phyloP scores from a whole-genome alignment of 495 filamentous ascomycete genomes.

The Clohesyomyces aquaticus region DNA sequence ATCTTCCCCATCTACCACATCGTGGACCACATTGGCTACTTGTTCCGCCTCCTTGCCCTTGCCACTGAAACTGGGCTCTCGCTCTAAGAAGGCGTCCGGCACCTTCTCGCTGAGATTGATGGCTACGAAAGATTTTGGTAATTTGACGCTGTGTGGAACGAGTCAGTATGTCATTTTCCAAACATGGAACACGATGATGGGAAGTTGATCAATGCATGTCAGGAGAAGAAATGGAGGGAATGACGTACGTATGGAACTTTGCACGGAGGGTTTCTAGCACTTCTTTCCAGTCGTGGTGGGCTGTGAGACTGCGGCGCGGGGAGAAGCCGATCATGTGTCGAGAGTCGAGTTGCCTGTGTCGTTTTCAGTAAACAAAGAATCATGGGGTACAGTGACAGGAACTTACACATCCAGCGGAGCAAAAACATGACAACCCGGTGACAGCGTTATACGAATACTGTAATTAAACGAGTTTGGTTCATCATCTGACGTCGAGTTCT shows the following conservation, averaged over 20 bases:
- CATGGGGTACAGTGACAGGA: background rate
- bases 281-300: slow-evolving; percentile 93
- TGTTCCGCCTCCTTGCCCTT: slow-evolving; percentile 3
- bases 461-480: slow-evolving; percentile 78
- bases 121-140: slow-evolving; percentile 90
- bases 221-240: slow-evolving; percentile 11
- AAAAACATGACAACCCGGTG: slow-evolving; percentile 91
- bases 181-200: too few species aligned
- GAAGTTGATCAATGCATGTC: too few species aligned
- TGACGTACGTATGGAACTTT: slow-evolving; percentile 87
- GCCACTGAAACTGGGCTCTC: too few species aligned
- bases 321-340: slow-evolving; percentile 94
- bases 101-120: slow-evolving; percentile 82
- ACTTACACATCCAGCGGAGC: slow-evolving; percentile 82
- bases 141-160: slow-evolving; percentile 68
- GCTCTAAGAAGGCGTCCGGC: slow-evolving; percentile 40
- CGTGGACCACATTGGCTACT: background rate
- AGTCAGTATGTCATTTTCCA: slow-evolving; percentile 1
- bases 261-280: slow-evolving; percentile 91
- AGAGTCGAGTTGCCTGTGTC: slow-evolving; percentile 72
- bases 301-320: slow-evolving; percentile 82
- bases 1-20: background rate
- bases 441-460: slow-evolving; percentile 93
- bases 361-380: slow-evolving; percentile 2
- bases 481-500: slow-evolving; percentile 62